These are phyloP conservation scores for Zalaria obscura DNA, from an alignment of 2,329 filamentous ascomycete genomes.

Conservation along the genomic window DNA sequence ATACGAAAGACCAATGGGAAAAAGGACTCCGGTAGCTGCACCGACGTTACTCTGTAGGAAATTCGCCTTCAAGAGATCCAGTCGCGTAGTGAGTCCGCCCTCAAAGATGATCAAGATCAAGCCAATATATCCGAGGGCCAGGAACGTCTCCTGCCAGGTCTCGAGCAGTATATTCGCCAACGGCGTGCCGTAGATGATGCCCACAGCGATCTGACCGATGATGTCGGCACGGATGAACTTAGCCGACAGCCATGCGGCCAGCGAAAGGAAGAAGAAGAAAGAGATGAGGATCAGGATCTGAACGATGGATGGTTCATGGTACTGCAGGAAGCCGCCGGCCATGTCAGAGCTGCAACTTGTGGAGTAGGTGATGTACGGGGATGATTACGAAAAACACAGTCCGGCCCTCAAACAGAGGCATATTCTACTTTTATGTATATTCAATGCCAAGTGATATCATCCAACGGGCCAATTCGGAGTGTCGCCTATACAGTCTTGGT, in stretches of 20 bases:
- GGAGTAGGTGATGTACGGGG: too few species aligned
- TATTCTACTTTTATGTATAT: too few species aligned
- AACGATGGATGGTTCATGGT: constrained; percentile 12
- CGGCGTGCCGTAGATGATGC: constrained; percentile 32
- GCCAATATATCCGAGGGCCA: constrained; percentile 33
- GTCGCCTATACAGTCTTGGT: too few species aligned
- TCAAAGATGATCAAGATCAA: constrained; percentile 38
- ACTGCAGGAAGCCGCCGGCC: constrained; percentile 2
- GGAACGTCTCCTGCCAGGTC: constrained; percentile 32
- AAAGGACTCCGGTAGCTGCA: constrained; percentile 30
- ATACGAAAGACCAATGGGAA: constrained; percentile 32
- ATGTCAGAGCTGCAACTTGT: background rate
- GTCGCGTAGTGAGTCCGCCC: constrained; percentile 31
- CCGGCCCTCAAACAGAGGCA: too few species aligned
- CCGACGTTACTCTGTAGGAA: constrained; percentile 27
- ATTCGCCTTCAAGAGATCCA: constrained; percentile 33
- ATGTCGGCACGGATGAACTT: constrained; percentile 29
- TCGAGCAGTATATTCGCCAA: constrained; percentile 29
- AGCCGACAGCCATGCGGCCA: constrained; percentile 27
- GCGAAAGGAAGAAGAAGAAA: constrained; percentile 30
- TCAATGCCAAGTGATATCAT: too few species aligned
- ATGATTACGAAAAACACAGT: too few species aligned
- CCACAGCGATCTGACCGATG: constrained; percentile 33
- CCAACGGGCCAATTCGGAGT: too few species aligned
- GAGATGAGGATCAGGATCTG: constrained; percentile 28